These are phyloP conservation scores for Teunomyces aglyptinius DNA, from an alignment of 805 yeast species.

Conservation along the genomic window DNA sequence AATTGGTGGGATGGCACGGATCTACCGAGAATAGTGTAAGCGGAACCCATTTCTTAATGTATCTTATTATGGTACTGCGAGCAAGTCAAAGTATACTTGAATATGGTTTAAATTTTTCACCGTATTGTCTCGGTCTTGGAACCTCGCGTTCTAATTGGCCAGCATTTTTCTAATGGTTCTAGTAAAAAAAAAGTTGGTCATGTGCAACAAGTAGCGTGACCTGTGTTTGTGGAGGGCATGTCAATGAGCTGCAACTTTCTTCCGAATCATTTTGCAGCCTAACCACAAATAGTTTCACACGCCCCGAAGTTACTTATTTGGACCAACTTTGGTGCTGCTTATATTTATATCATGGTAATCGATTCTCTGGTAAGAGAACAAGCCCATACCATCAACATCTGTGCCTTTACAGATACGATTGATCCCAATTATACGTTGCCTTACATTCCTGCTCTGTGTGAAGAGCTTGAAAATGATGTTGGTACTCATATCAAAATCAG, in stretches of 20 bases:
- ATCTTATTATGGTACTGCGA: slow-evolving; percentile 1
- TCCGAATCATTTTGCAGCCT: background rate
- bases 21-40: slow-evolving; percentile 82
- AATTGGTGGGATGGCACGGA: slow-evolving; percentile 79
- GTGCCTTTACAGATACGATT: background rate
- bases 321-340: background rate
- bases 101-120: slow-evolving; percentile 2
- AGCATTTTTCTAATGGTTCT: background rate
- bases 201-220: background rate
- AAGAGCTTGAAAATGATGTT: background rate
- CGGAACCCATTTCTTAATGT: slow-evolving; percentile 65
- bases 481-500: background rate
- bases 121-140: slow-evolving; percentile 1
- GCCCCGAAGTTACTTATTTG: too few relatives aligned
- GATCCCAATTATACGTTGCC: background rate
- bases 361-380: background rate
- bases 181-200: background rate
- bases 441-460: background rate
- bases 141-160: background rate
- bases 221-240: background rate
- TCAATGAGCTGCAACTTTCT: too few relatives aligned
- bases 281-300: too few relatives aligned
- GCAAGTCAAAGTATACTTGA: background rate
- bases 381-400: background rate
- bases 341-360: background rate